Conservation (phyloP, 306 rosid genomes). For the Vigna nakashimae region DNA sequence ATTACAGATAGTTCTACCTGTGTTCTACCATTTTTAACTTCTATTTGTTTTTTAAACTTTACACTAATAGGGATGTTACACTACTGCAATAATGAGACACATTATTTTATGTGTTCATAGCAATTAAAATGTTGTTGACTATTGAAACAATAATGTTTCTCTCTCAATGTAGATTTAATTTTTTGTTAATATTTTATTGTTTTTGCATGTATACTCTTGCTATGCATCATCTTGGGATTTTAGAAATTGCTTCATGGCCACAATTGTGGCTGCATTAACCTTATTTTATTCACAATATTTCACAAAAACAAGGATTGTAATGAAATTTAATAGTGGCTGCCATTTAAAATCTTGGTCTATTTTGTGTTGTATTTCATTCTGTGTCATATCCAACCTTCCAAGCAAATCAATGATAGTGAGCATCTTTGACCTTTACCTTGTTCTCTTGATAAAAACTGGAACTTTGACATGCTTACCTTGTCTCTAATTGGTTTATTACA, state of each 20-base stretch:
- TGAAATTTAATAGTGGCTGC: neutral
- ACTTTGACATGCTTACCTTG: slow-evolving; percentile 29
- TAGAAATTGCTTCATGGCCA: neutral
- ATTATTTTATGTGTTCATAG: neutral
- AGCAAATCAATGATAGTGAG: slow-evolving; percentile 27
- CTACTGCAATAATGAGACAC: neutral
- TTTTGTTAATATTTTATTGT: neutral
- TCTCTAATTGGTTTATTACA: slow-evolving; percentile 45
- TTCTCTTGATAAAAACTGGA: slow-evolving; percentile 28
- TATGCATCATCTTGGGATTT: neutral
- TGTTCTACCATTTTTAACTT: neutral
- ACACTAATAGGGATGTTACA: neutral
- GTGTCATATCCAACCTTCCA: slow-evolving; percentile 13
- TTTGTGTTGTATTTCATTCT: neutral
- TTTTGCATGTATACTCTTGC: slow-evolving; percentile 9
- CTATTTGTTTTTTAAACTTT: neutral
- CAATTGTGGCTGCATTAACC: neutral
- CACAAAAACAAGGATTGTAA: neutral
- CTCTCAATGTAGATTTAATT: slow-evolving; percentile 2
- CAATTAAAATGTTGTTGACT: neutral
- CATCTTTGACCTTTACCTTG: neutral
- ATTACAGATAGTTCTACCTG: neutral
- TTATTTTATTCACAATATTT: neutral
- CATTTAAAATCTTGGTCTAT: neutral
- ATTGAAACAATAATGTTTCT: neutral